phyloP scores from a whole-genome alignment of 2,329 filamentous ascomycete genomes.

The Periconia digitata region DNA sequence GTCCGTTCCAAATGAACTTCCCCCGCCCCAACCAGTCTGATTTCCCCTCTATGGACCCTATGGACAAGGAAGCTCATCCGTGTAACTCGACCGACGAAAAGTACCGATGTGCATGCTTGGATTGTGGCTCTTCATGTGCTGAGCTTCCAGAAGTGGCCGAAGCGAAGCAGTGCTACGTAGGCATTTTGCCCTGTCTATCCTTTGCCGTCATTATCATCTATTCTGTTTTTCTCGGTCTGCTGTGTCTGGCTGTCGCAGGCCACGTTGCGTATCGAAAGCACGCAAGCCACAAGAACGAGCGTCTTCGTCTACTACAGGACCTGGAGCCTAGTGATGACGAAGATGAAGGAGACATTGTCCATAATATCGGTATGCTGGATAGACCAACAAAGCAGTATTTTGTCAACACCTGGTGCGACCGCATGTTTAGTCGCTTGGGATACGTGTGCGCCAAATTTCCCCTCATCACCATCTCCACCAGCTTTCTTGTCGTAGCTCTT shows the following conservation, averaged over 20 bases:
- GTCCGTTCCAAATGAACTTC: constrained; percentile 98
- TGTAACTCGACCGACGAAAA: constrained; percentile 87
- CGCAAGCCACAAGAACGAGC: constrained; percentile 73
- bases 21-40: constrained; percentile 60
- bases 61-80: constrained; percentile 73
- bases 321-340: constrained; percentile 85
- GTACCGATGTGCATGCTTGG: constrained; percentile 90
- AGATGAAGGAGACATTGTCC: constrained; percentile 83
- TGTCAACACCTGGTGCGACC: constrained; percentile 81
- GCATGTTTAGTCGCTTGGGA: constrained; percentile 77
- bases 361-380: constrained; percentile 75
- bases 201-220: constrained; percentile 91
- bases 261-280: constrained; percentile 77
- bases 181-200: constrained; percentile 85
- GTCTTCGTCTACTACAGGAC: constrained; percentile 85
- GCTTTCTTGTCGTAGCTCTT: constrained; percentile 72
- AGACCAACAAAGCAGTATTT: constrained; percentile 77
- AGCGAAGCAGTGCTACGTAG: constrained; percentile 75
- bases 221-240: constrained; percentile 68
- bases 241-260: constrained; percentile 68
- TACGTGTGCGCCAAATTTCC: constrained; percentile 81
- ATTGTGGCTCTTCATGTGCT: constrained; percentile 85
- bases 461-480: constrained; percentile 74
- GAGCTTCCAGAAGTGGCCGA: constrained; percentile 75
- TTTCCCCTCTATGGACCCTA: constrained; percentile 70